A percentile compares a stretch with the other conserved stretches of the same genome.
phyloP scores from a whole-genome alignment of 129 eudicot species.

The Logfia minima region DNA sequence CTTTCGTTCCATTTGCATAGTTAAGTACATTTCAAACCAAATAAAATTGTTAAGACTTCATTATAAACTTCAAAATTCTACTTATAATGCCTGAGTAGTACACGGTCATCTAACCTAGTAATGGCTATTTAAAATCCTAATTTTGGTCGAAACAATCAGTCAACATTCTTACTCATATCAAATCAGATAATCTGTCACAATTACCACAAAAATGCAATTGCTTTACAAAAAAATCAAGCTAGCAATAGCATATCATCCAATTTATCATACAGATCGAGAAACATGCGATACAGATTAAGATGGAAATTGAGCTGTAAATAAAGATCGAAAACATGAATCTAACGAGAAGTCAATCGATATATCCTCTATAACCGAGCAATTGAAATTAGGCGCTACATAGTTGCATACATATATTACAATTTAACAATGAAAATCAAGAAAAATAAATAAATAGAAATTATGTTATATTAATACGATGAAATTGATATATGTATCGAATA shows the following conservation, averaged over 20 bases:
- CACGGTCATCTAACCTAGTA: no score
- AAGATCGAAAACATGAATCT: slow-evolving; percentile 12
- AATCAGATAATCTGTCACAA: not conserved
- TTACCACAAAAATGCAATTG: not conserved
- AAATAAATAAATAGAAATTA: not conserved
- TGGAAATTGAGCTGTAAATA: not conserved
- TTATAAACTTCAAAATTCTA: no score
- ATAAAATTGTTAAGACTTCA: no score
- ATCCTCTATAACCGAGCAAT: not conserved
- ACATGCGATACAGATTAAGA: not conserved
- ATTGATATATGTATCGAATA: not conserved
- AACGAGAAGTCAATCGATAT: not conserved
- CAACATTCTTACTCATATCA: no score
- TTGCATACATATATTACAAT: not conserved
- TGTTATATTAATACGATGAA: slow-evolving; percentile 1
- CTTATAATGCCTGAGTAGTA: no score
- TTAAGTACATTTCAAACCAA: no score
- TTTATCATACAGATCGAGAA: slow-evolving; percentile 18
- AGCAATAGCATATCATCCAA: not conserved
- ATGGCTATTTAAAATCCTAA: no score
- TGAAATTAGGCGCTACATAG: not conserved
- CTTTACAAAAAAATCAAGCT: not conserved
- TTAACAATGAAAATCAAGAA: not conserved
- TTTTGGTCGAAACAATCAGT: no score
- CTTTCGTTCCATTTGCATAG: no score